A percentile compares a stretch with the other conserved stretches of the same genome.
Conservation (phyloP, 2,329 filamentous ascomycete species). For the Cadophora malorum region DNA sequence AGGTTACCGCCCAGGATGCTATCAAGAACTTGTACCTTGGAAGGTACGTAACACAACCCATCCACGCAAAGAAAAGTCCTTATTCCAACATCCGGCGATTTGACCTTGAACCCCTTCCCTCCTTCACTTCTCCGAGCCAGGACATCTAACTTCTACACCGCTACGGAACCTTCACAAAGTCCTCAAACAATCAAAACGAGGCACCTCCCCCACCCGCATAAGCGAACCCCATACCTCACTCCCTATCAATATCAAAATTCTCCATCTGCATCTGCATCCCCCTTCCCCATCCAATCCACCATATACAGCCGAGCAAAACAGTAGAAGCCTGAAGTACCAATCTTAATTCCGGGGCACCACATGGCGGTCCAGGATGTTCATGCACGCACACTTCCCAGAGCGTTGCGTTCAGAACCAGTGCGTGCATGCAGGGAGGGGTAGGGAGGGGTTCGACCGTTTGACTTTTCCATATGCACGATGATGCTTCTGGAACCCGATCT, state of each 20-base stretch:
- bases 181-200: not conserved
- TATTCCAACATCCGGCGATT: no score
- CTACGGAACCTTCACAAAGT: not conserved
- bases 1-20: not conserved
- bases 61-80: no score
- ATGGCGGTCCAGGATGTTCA: slow-evolving; percentile 9
- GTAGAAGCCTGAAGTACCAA: not conserved
- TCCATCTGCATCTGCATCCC: not conserved
- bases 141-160: not conserved
- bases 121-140: not conserved
- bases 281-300: not conserved
- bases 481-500: slow-evolving; percentile 13
- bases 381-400: not conserved
- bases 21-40: not conserved
- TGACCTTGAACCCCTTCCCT: not conserved
- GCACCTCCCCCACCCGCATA: not conserved
- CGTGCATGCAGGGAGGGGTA: not conserved
- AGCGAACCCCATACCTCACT: not conserved
- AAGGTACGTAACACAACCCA: no score
- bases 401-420: not conserved
- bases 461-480: slow-evolving; percentile 10
- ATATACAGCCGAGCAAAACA: not conserved
- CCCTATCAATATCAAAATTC: not conserved
- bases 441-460: not conserved
- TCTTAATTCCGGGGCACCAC: slow-evolving; percentile 7